Conservation (phyloP, 805 yeast genomes). For the Starmera caribaea region DNA sequence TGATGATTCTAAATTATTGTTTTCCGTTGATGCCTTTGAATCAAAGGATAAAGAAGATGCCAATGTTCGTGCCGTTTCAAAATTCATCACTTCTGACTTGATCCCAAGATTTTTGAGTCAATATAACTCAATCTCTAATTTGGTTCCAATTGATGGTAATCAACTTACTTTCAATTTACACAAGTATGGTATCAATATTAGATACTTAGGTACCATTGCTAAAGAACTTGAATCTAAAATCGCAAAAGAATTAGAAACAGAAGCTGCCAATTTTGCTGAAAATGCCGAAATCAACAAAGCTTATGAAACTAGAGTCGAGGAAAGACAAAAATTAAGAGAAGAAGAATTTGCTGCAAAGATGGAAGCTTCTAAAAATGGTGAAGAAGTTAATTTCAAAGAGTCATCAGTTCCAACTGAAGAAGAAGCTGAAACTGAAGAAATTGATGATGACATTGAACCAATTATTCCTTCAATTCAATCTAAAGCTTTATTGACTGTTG, state of each 20-base stretch:
- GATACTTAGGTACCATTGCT: slow-evolving; percentile 71
- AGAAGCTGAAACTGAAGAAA: slow-evolving; percentile 12
- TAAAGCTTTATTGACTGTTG: slow-evolving; percentile 8
- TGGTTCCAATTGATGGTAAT: slow-evolving; percentile 70
- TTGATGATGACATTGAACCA: slow-evolving; percentile 5
- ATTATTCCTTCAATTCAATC: slow-evolving; percentile 6
- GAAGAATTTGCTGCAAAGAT: slow-evolving; percentile 13
- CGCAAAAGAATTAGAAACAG: slow-evolving; percentile 16
- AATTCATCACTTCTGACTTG: slow-evolving; percentile 46
- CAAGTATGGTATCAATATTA: slow-evolving; percentile 74
- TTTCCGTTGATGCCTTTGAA: slow-evolving; percentile 53
- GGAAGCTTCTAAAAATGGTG: slow-evolving; percentile 17
- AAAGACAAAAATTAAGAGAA: slow-evolving; percentile 6
- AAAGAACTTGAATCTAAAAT: slow-evolving; percentile 19
- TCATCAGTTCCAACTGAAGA: slow-evolving; percentile 8
- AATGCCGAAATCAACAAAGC: slow-evolving; percentile 14
- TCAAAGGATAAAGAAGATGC: slow-evolving; percentile 33
- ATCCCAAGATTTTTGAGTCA: slow-evolving; percentile 49
- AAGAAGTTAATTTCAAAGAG: slow-evolving; percentile 6
- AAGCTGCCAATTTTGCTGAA: slow-evolving; percentile 13
- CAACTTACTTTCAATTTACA: slow-evolving; percentile 67
- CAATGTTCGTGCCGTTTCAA: slow-evolving; percentile 57
- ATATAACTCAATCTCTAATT: slow-evolving; percentile 36
- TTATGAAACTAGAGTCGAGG: slow-evolving; percentile 9
- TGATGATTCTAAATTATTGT: slow-evolving; percentile 34